These are phyloP conservation scores for Seiridium cupressi DNA, from an alignment of 2,329 filamentous ascomycete species.

Conservation along the genomic window DNA sequence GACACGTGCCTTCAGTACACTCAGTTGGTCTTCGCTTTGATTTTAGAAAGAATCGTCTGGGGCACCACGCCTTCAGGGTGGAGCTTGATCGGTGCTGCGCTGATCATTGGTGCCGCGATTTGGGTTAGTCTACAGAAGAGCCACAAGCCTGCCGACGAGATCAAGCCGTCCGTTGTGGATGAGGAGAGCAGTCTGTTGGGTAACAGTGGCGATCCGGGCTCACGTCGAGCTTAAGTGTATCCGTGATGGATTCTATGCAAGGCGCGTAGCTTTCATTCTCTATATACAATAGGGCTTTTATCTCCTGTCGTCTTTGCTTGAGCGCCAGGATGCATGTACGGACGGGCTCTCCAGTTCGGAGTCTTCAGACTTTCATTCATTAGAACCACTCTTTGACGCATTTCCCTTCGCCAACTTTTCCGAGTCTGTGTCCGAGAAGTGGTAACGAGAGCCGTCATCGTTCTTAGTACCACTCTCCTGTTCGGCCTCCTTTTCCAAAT, in stretches of 20 bases:
- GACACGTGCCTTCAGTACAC: constrained; percentile 21
- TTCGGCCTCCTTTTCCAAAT: not conserved
- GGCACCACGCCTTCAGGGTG: constrained; percentile 36
- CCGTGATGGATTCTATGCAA: not conserved
- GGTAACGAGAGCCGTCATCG: not conserved
- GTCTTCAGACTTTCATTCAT: not conserved
- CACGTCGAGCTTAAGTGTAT: not conserved
- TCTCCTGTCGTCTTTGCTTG: not conserved
- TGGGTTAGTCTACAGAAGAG: constrained; percentile 42
- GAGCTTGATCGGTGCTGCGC: constrained; percentile 35
- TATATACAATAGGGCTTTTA: not conserved
- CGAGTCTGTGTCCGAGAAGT: not conserved
- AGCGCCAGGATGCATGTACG: too few species aligned
- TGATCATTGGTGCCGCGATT: constrained; percentile 40
- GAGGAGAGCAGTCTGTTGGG: constrained; percentile 34
- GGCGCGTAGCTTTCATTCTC: not conserved
- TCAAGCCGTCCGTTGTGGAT: constrained; percentile 21
- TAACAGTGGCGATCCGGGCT: constrained; percentile 1
- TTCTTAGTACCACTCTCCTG: not conserved
- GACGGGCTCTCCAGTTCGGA: not conserved
- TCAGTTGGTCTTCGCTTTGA: constrained; percentile 26
- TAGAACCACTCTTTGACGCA: not conserved
- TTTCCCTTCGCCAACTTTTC: not conserved
- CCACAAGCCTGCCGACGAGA: constrained; percentile 19
- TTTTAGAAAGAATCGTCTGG: constrained; percentile 32